Conservation (phyloP, 805 yeast genomes). For the Pichia thaimueangensis region DNA sequence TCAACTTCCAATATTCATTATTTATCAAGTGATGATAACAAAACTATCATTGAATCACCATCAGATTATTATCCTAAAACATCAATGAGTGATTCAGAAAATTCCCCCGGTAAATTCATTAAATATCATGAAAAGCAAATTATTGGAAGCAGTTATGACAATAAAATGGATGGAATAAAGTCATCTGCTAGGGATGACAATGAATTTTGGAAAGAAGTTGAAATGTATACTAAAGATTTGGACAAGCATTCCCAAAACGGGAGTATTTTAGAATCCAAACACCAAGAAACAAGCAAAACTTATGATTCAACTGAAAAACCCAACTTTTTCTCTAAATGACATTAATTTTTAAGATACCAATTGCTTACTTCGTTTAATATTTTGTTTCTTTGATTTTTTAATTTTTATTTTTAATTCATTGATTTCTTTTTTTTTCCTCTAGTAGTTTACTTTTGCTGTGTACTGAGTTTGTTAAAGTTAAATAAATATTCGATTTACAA, state of each 20-base stretch:
- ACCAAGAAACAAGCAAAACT: no score
- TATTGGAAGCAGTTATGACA: constrained; percentile 4
- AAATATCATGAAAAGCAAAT: neutral
- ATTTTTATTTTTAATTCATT: no score
- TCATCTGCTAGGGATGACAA: constrained; percentile 17
- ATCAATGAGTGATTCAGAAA: constrained; percentile 4
- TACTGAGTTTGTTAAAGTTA: no score
- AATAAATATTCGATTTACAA: no score
- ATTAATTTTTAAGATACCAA: no score
- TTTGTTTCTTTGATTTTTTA: no score
- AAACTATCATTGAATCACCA: constrained; percentile 7
- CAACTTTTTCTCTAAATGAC: no score
- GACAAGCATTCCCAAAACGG: constrained; percentile 14
- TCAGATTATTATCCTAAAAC: constrained; percentile 4
- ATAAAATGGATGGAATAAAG: constrained; percentile 2
- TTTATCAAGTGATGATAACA: constrained; percentile 11
- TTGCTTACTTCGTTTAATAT: no score
- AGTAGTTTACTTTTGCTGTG: no score
- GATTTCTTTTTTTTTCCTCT: no score
- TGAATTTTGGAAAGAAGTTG: constrained; percentile 28
- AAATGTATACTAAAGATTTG: constrained; percentile 25
- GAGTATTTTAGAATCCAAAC: neutral
- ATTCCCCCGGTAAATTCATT: neutral
- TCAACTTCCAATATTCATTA: constrained; percentile 27
- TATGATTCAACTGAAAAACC: no score